These are phyloP conservation scores for Aspergillus tubingensis DNA, from an alignment of 2,329 filamentous ascomycete species.

Conservation along the genomic window DNA sequence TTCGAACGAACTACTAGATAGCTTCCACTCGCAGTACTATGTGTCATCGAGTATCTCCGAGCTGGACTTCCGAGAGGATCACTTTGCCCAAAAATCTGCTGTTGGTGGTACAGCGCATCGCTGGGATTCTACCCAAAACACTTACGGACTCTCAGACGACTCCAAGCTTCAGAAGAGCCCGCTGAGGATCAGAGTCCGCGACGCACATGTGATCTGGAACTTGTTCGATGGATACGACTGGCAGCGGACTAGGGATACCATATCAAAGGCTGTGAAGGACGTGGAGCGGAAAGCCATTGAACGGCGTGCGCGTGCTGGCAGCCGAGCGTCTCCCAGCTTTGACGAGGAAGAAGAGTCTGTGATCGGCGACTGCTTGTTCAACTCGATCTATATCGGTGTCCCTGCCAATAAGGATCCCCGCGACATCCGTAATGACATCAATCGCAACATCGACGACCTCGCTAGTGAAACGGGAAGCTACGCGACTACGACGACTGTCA, in stretches of 20 bases:
- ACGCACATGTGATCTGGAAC: constrained; percentile 96
- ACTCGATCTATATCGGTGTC: constrained; percentile 96
- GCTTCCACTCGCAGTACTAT: constrained; percentile 56
- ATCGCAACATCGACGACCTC: constrained; percentile 81
- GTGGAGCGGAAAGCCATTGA: constrained; percentile 82
- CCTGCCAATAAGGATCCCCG: constrained; percentile 81
- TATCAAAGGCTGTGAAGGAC: constrained; percentile 83
- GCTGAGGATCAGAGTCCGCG: constrained; percentile 74
- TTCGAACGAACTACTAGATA: constrained; percentile 48
- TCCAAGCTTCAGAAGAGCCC: constrained; percentile 66
- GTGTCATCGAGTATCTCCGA: constrained; percentile 59
- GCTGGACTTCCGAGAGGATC: constrained; percentile 75
- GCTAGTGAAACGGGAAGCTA: constrained; percentile 88
- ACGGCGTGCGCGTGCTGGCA: constrained; percentile 61
- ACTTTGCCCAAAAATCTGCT: constrained; percentile 67
- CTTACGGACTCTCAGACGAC: constrained; percentile 68
- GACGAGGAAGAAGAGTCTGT: constrained; percentile 75
- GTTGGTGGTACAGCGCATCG: constrained; percentile 69
- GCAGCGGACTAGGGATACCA: constrained; percentile 80
- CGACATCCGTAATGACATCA: constrained; percentile 80
- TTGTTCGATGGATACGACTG: constrained; percentile 98
- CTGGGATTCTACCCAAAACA: constrained; percentile 78
- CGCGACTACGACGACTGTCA: constrained; percentile 67
- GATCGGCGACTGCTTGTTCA: constrained; percentile 95
- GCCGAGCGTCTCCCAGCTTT: constrained; percentile 56